Conservation (phyloP, 768 basidiomycete species). For the Plicaturopsis crispa region DNA sequence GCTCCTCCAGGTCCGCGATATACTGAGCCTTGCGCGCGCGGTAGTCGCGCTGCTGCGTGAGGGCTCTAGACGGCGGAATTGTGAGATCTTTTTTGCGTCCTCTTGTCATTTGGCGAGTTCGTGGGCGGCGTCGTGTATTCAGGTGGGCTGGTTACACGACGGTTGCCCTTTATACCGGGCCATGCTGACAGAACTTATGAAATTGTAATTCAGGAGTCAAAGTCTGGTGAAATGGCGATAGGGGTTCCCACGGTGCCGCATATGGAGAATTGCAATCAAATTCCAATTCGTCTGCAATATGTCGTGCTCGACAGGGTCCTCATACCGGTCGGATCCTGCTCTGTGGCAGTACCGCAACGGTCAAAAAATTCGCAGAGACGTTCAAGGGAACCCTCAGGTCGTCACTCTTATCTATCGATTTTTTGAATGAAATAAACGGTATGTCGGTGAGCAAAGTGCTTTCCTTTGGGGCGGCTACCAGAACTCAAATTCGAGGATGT, state of each 20-base stretch:
- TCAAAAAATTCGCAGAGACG: no score
- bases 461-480: no score
- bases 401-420: no score
- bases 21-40: constrained; percentile 54
- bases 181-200: not conserved
- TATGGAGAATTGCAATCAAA: not conserved
- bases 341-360: no score
- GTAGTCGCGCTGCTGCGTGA: constrained; percentile 59
- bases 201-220: not conserved
- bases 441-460: no score
- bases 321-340: no score
- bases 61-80: constrained; percentile 49
- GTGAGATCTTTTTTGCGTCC: constrained; percentile 61
- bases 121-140: not conserved
- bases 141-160: not conserved
- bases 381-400: no score
- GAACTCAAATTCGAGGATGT: no score
- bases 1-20: constrained; percentile 47
- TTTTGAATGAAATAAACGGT: no score
- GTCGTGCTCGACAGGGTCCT: no score
- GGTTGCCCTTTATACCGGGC: not conserved
- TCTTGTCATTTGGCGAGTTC: constrained; percentile 38
- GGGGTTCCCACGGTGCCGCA: not conserved
- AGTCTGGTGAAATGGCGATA: not conserved
- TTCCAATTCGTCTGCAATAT: not conserved